Evolutionary conservation across 768 basidiomycete genomes (phyloP), one percentile per base, ranked within the genome.

Genomic region (Mycena galopus): DNA sequence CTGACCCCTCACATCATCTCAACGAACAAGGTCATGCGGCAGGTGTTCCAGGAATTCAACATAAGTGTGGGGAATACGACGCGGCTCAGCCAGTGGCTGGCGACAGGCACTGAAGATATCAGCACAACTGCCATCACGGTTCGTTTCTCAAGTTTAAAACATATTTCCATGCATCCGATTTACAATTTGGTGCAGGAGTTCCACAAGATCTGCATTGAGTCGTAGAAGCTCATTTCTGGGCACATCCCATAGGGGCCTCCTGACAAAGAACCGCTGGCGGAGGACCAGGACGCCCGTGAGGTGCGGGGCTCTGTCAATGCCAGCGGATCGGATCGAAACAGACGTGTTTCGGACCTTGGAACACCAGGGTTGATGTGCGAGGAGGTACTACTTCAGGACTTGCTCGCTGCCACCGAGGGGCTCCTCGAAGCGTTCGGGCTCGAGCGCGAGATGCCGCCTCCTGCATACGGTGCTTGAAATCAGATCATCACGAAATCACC

Each of bases 401-500:
- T 62, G 42, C 61, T 62, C 42, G 27, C 61, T 62, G 61, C 61
- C 61, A 62, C 61, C 61, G 42, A 62, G 42, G 61, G 61, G 61
- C 61, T 62, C 42, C 61, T 62, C 23, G 61, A 62, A 42, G 61
- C 61, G 23, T 62, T 62, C 61, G 47, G 61, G 61, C 61, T 62
- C 61, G 37, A 62, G 61, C 61, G 42, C 61, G 61, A 62, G 61
- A 47, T 29, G 42, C 61, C 61, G 14, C 61, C 61, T 62, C 61
- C 61, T 47, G 61, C 61, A 62, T 62, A 62, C 29, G 61, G 29
- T 27, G 25, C 61, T 47, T 62, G 61, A 62, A 32, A 9, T 44
- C 42, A 44, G 42, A 44, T 44, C 42, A 44, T 44, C 42, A 44
- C 6, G 19, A 44, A 44, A 44, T 16, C 17, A n/a, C 9, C 9